Base-by-base conservation (phyloP, 768 basidiomycete species). In the Tricholoma saponaceum region DNA sequence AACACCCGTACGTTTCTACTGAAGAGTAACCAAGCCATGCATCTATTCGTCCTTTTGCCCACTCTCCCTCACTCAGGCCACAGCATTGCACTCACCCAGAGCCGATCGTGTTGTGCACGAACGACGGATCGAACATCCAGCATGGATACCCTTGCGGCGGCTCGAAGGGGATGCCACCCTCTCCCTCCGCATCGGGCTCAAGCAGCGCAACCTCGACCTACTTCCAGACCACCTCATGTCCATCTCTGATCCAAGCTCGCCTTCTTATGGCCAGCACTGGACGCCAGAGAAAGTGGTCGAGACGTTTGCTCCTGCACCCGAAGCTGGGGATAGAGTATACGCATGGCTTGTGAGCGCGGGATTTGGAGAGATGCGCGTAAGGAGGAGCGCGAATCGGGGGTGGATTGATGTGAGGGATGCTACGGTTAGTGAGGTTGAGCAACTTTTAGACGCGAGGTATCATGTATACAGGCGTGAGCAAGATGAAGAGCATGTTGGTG, bases 181-280 rank as follows among this genome's bases (percentile, higher is more conserved):
- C 12, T 74, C 73, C 2, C 61, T 76, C 10, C 69, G 70, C 26
- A 67, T 76, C 35, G 74, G 65, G 2, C 69, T 77, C 49, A 69
- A 67, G 44, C 76, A 76, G 62, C 54, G 55, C 16, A 72, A 74
- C 60, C 57, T 74, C 14, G 61, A 70, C 23, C 43, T 55, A 6
- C 64, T 74, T 28, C 67, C 72, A 4, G 62, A 67, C 8, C 57
- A 65, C 16, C 66, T 77, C 35, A 58, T 71, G 28, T 64, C 70
- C 10, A 67, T 76, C 8, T 70, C 75, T 5, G 65, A 76, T 56
- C 76, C 76, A 3, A 50, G 60, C n/a, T 74, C 72, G 9, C 67
- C 72, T 1, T 60, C 61, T 2, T 77, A 72, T 47, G 71, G 72
- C 8, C 55, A 70, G 18, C 74, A 76, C 64, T 76, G 72, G 73